Percentiles rank a stretch among this genome's conserved stretches.
Evolutionary conservation across 2,329 filamentous ascomycete species (phyloP).

Genomic region (Aspergillus arachidicola): DNA sequence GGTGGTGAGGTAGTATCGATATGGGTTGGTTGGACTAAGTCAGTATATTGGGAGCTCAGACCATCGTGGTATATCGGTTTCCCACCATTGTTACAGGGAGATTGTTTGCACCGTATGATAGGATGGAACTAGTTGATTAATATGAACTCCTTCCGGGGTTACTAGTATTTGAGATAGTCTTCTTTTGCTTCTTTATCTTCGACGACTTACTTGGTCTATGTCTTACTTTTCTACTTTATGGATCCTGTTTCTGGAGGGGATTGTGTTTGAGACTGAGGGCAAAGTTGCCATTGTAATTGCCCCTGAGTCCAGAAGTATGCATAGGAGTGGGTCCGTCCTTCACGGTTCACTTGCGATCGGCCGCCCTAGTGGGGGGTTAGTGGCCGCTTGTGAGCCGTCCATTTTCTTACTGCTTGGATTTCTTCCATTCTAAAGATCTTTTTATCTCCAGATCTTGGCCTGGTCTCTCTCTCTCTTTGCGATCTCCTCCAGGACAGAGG

Average conservation of each 20-base stretch:
- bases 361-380: conserved; percentile 3
- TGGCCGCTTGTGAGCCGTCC: conserved; percentile 3
- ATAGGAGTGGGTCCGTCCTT: conserved; percentile 1
- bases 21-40: no score
- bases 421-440: neutral
- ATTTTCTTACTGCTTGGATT: neutral
- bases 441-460: neutral
- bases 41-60: neutral
- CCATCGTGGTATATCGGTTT: neutral
- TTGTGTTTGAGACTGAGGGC: neutral
- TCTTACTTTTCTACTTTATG: no score
- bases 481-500: neutral
- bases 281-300: neutral
- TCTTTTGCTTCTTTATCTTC: neutral
- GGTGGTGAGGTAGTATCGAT: neutral
- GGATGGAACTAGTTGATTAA: neutral
- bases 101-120: neutral
- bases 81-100: neutral
- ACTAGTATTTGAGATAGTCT: neutral
- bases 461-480: neutral
- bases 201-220: no score
- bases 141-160: neutral
- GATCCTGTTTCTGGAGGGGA: no score
- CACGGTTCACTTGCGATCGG: conserved; percentile 5
- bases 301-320: neutral